Base-by-base conservation (phyloP, 2,329 filamentous ascomycete species). In the Xylariaceae sp. region DNA sequence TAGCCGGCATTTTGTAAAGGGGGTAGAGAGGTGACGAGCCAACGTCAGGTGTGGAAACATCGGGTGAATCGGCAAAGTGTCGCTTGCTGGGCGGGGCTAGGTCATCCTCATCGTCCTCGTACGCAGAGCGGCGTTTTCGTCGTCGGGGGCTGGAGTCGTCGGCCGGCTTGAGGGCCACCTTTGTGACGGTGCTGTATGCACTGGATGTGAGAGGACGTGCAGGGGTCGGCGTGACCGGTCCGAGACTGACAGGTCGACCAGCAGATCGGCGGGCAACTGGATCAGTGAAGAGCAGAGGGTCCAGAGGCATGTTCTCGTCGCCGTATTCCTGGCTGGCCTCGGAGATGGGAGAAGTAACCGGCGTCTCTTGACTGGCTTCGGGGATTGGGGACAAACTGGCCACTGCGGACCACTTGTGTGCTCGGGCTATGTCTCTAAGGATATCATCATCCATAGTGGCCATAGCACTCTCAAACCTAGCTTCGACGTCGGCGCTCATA, bases 141-240 rank as follows among this genome's bases (percentile, higher is more conserved):
- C 22, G 22, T 28, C 7, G 22, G 33, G 79, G 70, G 48, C 80
- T 72, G 62, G 79, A 71, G 64, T 88, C 70, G 62, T 82, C 86
- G 19, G 84, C 84, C 3, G 83, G 75, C 68, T 89, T 90, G 39
- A 92, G 71, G 1, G 88, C 88, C 5, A 92, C 83, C 70, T 91
- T 92, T 22, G 86, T 88, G 0, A 89, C 84, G 0, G 89, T 92
- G 67, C 88, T 82, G 56, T 87, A 81, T n/a, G 78, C 74, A 50
- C 76, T 75, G n/a, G 69, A 71, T n/a, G 75, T 62, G 0, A 72
- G 69, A 10, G 62, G 53, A 14, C 81, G 78, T 45, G 77, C 71
- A 0, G 86, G 86, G 1, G 86, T 88, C 0, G 86, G 86, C 1
- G 86, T 88, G 7, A 75, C 71, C 1, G 81, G 81, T 2, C 68